Conservation (phyloP, 768 basidiomycete species). For the Xerocomellus chrysenteron region DNA sequence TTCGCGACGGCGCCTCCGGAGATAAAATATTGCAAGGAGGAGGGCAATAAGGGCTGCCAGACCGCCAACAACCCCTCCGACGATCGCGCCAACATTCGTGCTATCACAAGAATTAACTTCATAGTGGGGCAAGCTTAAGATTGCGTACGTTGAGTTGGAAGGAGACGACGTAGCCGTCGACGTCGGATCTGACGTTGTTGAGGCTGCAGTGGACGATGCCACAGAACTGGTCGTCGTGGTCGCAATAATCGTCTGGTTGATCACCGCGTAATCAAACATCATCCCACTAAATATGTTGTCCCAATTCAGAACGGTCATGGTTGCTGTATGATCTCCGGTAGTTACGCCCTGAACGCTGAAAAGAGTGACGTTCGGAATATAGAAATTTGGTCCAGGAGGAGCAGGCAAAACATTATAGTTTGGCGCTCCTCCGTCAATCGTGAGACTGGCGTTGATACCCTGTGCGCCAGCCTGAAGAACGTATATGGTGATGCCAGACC, state of each 20-base stretch:
- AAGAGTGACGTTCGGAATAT: slow-evolving; percentile 13
- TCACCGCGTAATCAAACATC: slow-evolving; percentile 18
- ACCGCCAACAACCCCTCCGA: slow-evolving; percentile 14
- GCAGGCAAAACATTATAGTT: slow-evolving; percentile 4
- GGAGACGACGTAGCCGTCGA: background rate
- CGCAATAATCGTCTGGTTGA: slow-evolving; percentile 17
- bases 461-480: slow-evolving; percentile 18
- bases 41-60: slow-evolving; percentile 5
- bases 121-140: too few relatives aligned
- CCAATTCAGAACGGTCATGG: slow-evolving; percentile 14
- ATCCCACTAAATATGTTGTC: slow-evolving; percentile 12
- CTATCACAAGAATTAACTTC: background rate
- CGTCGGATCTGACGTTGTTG: background rate
- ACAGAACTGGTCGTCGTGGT: background rate
- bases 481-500: slow-evolving; percentile 19
- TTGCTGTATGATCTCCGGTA: slow-evolving; percentile 15
- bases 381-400: slow-evolving; percentile 13
- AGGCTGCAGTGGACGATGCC: background rate
- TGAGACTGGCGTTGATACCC: slow-evolving; percentile 17
- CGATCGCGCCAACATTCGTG: slow-evolving; percentile 8
- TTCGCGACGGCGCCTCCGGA: background rate
- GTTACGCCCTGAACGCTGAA: slow-evolving; percentile 12
- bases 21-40: slow-evolving; percentile 1
- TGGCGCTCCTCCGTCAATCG: slow-evolving; percentile 10
- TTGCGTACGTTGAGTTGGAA: background rate